Evolutionary conservation across 306 rosid genomes (phyloP), one percentile per base, ranked within the genome.

Genomic region (Fragaria nilgerrensis): DNA sequence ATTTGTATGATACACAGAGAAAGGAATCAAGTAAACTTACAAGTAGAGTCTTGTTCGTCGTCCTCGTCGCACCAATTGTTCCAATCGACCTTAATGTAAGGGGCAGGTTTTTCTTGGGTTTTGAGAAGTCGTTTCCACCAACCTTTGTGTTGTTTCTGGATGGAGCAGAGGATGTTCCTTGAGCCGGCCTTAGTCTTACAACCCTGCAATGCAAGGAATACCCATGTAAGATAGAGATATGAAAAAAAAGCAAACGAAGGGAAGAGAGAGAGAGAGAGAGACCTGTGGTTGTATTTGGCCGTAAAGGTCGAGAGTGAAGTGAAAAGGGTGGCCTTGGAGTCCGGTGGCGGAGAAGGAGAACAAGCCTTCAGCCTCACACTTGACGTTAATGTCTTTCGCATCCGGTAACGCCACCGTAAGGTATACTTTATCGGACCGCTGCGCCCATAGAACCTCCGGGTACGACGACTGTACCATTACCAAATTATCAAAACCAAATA

Each of bases 401-500:
- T 94, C 98, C 58, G 96, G 97, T 1, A 94, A 80, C 62, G 92
- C 86, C 77, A 94, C 87, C 39, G 98, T 92, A 44, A 94, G 87
- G 84, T 91, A 92, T 68, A 94, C 89, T 83, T 82, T 92, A 43
- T 88, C 93, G 29, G 96, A 92, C 47, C 98, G 89, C 86, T 94
- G 98, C 5, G 98, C 97, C 98, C 98, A 94, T 4, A 90, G 88
- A 78, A 94, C 97, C 83, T 90, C 97, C 64, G 98, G 96, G 39
- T 94, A 86, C 70, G n/a, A n/a, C 97, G 94, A 84, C 98, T 55
- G 61, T n/a, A 9, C 61, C 15, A 37, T 27, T 10, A 27, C 37
- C 50, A 29, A 55, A 23, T 11, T 32, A 32, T 4, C 36, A 32
- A 32, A 32, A 32, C 4, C 36, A 32, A 32, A 23, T 45, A 45